Conservation (phyloP, 768 basidiomycete species). For the Lentinula sp. region DNA sequence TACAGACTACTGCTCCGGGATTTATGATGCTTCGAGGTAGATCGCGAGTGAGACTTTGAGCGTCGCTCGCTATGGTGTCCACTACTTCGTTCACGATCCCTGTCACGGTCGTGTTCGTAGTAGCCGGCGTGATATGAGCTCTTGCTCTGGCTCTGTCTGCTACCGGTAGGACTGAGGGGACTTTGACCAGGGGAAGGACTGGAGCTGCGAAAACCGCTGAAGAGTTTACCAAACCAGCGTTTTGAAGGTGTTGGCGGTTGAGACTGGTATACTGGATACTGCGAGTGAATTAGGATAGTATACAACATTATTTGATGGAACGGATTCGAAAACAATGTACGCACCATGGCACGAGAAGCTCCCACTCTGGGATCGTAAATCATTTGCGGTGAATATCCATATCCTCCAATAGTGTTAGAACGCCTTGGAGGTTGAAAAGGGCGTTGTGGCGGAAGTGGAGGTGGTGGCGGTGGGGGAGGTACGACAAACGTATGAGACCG, state of each 20-base stretch:
- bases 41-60: neutral
- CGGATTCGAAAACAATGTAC: neutral
- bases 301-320: neutral
- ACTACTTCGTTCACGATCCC: neutral
- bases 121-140: neutral
- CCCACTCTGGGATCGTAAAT: neutral
- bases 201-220: neutral
- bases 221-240: conserved; percentile 3
- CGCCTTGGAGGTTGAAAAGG: neutral
- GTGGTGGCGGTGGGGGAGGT: neutral
- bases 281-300: neutral
- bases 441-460: neutral
- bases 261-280: neutral
- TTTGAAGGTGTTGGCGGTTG: neutral
- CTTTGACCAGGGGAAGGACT: neutral
- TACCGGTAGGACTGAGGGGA: neutral
- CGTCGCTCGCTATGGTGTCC: neutral
- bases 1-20: neutral
- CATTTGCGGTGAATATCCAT: neutral
- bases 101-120: neutral
- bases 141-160: neutral
- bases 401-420: neutral
- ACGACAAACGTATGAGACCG: neutral
- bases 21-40: neutral
- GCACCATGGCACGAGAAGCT: neutral